These are phyloP conservation scores for Hymenoscyphus linearis DNA, from an alignment of 2,329 filamentous ascomycete genomes.

Conservation along the genomic window DNA sequence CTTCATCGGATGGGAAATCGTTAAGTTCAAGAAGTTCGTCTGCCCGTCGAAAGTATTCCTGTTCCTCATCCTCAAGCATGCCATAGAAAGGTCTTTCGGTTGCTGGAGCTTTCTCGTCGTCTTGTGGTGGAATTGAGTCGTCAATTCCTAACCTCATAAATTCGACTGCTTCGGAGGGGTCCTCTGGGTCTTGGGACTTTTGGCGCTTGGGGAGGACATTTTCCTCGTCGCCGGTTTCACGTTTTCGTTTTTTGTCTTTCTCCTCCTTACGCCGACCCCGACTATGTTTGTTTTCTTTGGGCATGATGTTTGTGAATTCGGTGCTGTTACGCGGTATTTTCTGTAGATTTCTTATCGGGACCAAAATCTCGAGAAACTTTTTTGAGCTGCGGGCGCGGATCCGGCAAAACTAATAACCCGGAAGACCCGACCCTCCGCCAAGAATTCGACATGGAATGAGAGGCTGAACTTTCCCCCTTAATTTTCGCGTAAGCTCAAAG, in stretches of 20 bases:
- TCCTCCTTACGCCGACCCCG: constrained; percentile 48
- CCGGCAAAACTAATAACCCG: no score
- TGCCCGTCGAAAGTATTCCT: constrained; percentile 89
- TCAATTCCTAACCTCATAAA: constrained; percentile 16
- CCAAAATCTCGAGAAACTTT: constrained; percentile 1
- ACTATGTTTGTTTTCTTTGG: constrained; percentile 53
- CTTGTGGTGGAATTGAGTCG: constrained; percentile 17
- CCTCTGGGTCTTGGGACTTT: constrained; percentile 25
- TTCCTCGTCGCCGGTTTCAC: constrained; percentile 39
- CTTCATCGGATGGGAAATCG: constrained; percentile 73
- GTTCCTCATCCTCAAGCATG: constrained; percentile 85
- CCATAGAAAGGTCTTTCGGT: constrained; percentile 65
- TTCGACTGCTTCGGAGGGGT: constrained; percentile 15
- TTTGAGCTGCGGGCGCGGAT: neutral
- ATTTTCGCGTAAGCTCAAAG: no score
- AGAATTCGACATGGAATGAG: no score
- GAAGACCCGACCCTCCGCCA: no score
- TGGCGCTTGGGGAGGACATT: constrained; percentile 32
- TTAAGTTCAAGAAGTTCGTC: constrained; percentile 88
- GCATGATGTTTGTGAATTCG: constrained; percentile 39
- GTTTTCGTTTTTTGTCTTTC: constrained; percentile 44
- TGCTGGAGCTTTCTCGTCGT: constrained; percentile 18
- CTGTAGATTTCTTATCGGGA: neutral
- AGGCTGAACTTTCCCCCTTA: no score
- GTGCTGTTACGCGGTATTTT: neutral